phyloP scores from a whole-genome alignment of 2,329 filamentous ascomycete species.

The Colletotrichum phormii region DNA sequence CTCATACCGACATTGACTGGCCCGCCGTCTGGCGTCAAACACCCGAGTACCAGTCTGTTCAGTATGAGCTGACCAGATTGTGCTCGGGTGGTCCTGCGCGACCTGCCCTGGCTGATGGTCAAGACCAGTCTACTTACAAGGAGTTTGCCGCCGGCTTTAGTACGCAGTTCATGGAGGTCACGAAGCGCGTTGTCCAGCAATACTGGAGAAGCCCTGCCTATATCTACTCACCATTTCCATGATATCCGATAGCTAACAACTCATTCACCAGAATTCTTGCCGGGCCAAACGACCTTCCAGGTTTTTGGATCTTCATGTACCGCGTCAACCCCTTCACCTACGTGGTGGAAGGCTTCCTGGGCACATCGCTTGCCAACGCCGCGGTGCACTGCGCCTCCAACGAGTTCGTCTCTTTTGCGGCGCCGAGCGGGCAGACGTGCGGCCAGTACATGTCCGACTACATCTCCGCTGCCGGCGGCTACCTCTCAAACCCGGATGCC shows the following conservation, averaged over 20 bases:
- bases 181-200: slow-evolving; percentile 50
- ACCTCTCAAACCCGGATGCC: slow-evolving; percentile 30
- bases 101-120: neutral
- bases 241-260: neutral
- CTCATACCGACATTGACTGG: slow-evolving; percentile 61
- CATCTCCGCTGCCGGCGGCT: slow-evolving; percentile 28
- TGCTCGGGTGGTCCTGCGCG: neutral
- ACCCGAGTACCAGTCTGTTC: slow-evolving; percentile 49
- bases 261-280: slow-evolving; percentile 31
- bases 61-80: slow-evolving; percentile 30
- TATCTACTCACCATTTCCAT: slow-evolving; percentile 44
- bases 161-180: slow-evolving; percentile 48
- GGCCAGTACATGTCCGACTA: slow-evolving; percentile 32
- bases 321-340: slow-evolving; percentile 45
- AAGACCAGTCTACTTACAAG: slow-evolving; percentile 42
- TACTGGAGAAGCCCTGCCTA: slow-evolving; percentile 64
- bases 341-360: slow-evolving; percentile 43
- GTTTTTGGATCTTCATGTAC: slow-evolving; percentile 41
- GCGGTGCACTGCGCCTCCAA: slow-evolving; percentile 31
- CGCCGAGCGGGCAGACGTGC: slow-evolving; percentile 30
- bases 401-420: slow-evolving; percentile 32
- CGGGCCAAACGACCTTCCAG: slow-evolving; percentile 16
- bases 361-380: slow-evolving; percentile 40
- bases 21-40: slow-evolving; percentile 56
- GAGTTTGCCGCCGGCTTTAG: slow-evolving; percentile 46